Percentiles rank a stretch among this genome's conserved stretches.
These are phyloP conservation scores for Oryza punctata DNA, from an alignment of 176 grass and related monocot genomes.

Conservation along the genomic window DNA sequence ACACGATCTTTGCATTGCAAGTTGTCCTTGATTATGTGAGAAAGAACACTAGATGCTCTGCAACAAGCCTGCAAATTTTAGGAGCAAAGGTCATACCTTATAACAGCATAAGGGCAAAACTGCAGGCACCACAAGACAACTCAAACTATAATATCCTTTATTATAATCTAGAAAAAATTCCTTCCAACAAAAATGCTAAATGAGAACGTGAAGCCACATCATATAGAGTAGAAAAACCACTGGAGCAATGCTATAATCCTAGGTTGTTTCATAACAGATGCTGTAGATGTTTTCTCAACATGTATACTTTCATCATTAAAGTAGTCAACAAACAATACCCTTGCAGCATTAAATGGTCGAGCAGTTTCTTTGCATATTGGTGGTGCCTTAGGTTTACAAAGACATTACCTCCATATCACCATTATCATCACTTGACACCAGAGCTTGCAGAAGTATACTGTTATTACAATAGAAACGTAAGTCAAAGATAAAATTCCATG, in stretches of 20 bases:
- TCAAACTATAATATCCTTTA: neutral
- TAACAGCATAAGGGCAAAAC: constrained; percentile 4
- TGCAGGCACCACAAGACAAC: neutral
- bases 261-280: neutral
- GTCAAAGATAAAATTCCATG: constrained; percentile 18
- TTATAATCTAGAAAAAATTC: constrained; percentile 25
- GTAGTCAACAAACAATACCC: neutral
- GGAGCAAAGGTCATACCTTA: constrained; percentile 27
- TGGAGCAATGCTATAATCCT: neutral
- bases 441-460: constrained; percentile 87
- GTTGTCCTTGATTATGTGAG: constrained; percentile 94
- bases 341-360: neutral
- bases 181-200: constrained; percentile 5
- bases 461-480: constrained; percentile 48
- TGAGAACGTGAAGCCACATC: neutral
- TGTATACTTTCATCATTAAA: neutral
- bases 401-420: constrained; percentile 80
- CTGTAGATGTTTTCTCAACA: constrained; percentile 4
- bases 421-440: constrained; percentile 77
- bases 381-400: constrained; percentile 27
- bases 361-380: constrained; percentile 4
- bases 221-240: constrained; percentile 36
- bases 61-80: constrained; percentile 81
- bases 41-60: constrained; percentile 86
- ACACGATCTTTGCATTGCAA: constrained; percentile 90